Conservation (phyloP, 2,329 filamentous ascomycete genomes). For the Hypoxylon sp. region DNA sequence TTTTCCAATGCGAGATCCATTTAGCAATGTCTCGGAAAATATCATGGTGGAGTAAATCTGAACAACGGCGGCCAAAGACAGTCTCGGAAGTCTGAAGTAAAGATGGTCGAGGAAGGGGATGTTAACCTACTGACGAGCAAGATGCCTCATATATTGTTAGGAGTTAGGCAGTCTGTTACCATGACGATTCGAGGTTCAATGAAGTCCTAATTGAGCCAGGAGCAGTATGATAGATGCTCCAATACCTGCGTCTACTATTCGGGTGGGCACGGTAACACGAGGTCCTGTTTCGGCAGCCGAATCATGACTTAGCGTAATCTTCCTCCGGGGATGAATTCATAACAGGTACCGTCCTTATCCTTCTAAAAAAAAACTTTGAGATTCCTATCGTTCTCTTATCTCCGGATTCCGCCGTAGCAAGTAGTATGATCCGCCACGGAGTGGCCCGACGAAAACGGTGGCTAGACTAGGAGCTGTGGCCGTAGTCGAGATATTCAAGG, state of each 20-base stretch:
- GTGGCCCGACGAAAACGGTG: conserved; percentile 8
- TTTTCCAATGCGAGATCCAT: neutral
- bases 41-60: neutral
- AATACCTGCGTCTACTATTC: neutral
- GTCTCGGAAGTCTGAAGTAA: conserved; percentile 15
- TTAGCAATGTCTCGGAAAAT: conserved; percentile 29
- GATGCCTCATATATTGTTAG: neutral
- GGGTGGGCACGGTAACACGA: conserved; percentile 22
- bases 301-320: conserved; percentile 3
- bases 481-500: neutral
- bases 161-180: neutral
- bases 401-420: conserved; percentile 7
- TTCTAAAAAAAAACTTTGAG: neutral
- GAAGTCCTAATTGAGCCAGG: neutral
- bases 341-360: neutral
- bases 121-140: neutral
- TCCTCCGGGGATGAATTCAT: conserved; percentile 1
- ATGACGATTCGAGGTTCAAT: neutral
- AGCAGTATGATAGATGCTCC: neutral
- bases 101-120: conserved; percentile 7
- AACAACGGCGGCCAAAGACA: neutral
- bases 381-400: neutral
- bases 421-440: neutral
- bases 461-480: neutral
- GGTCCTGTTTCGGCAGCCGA: conserved; percentile 36